Percentiles rank a stretch among this genome's conserved stretches.
These are phyloP conservation scores for Botrytis sinoallii DNA, from an alignment of 2,329 filamentous ascomycete genomes.

Conservation along the genomic window DNA sequence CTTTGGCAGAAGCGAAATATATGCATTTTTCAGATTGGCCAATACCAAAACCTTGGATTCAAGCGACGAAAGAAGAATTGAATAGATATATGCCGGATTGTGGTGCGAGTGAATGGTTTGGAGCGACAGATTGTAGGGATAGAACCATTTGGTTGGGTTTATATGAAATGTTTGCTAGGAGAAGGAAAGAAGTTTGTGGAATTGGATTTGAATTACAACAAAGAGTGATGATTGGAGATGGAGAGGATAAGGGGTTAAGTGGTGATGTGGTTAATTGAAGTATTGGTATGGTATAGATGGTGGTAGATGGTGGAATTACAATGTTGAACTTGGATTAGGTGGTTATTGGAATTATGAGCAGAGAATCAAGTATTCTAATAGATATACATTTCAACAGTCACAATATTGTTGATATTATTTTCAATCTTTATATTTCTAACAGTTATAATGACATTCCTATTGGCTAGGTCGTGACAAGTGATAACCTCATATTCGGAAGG, in stretches of 20 bases:
- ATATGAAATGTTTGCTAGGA: slow-evolving; percentile 31
- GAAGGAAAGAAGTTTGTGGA: slow-evolving; percentile 32
- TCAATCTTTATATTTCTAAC: background rate
- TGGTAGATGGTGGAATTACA: background rate
- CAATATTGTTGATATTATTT: background rate
- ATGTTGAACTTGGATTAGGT: background rate
- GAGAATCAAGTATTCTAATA: background rate
- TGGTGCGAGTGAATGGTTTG: slow-evolving; percentile 32
- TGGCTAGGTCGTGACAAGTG: background rate
- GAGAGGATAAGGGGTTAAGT: background rate
- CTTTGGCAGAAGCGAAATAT: slow-evolving; percentile 51
- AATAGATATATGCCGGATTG: slow-evolving; percentile 36
- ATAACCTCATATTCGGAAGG: background rate
- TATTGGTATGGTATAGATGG: background rate
- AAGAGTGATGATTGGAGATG: slow-evolving; percentile 5
- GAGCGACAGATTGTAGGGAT: slow-evolving; percentile 34
- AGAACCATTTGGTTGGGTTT: slow-evolving; percentile 31
- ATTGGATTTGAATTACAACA: slow-evolving; percentile 30
- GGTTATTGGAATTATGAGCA: background rate
- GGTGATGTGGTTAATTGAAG: background rate
- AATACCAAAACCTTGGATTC: slow-evolving; percentile 55
- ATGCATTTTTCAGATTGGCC: slow-evolving; percentile 62
- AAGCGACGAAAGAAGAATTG: slow-evolving; percentile 29
- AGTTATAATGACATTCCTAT: background rate
- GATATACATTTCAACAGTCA: too few species aligned